Base-by-base conservation (phyloP, 176 grass and related monocot species). In the Chrysopogon serrulatus region DNA sequence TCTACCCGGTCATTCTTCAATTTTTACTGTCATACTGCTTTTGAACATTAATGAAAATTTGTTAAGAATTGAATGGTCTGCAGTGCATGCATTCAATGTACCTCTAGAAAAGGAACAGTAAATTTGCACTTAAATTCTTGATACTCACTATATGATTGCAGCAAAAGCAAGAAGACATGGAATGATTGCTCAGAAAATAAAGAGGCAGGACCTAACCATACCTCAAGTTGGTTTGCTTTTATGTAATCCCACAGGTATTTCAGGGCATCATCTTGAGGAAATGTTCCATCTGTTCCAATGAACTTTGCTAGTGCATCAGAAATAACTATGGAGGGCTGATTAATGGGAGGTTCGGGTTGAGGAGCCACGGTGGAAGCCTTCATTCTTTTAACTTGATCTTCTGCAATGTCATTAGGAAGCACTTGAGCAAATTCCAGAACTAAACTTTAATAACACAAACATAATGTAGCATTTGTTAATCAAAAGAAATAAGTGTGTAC, bases 171-270 rank as follows among this genome's bases (percentile, higher is more conserved):
- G 23, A 66, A 54, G 41, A 41, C 59, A 14, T 57, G 30, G 41
- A 28, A 83, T 37, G 30, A 14, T 19, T 69, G 30, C 33, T 21
- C 26, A 51, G 57, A 68, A 68, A 75, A 36, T 10, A 40, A 79
- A 61, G 74, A 83, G 7, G n/a, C 26, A 86, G 64, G 26, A 11
- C 35, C 15, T 3, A 59, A 45, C 9, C 60, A 74, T 92, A 98
- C 95, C 88, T 98, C 92, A 13, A 98, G 92, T 48, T 95, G 78
- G 79, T 98, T 98, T 68, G 95, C 78, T 74, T 98, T 98, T 88
- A 91, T 85, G 74, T 98, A 98, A 85, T 95, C 92, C 82, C 90
- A 94, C 43, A 98, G 79, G 81, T 80, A 90, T 63, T 85, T 98
- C 24, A 90, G 68, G 68, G 90, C 92, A 85, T 91, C 90, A 31